Percentiles rank a stretch among this genome's conserved stretches.
Evolutionary conservation across 306 rosid species (phyloP).

Genomic region (Quercus gilva): DNA sequence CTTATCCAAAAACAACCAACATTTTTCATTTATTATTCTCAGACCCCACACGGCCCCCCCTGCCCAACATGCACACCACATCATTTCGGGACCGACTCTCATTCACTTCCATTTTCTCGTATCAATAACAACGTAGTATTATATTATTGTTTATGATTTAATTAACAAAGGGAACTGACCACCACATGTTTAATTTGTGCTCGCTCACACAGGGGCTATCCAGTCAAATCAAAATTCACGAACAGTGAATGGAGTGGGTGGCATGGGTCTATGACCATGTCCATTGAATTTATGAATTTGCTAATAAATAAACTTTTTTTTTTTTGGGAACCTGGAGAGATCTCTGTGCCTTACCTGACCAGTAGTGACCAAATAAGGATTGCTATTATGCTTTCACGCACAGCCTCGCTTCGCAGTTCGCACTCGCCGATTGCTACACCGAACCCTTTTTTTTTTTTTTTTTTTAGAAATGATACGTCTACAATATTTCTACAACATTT

Average conservation of each 20-base stretch:
- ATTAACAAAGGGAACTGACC: background rate
- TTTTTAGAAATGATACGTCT: too few species aligned
- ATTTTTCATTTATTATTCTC: too few species aligned
- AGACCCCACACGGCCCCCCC: background rate
- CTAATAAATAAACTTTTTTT: too few species aligned
- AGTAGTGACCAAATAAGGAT: conserved; percentile 12
- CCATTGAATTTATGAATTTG: background rate
- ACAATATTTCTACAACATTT: too few species aligned
- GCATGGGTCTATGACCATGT: background rate
- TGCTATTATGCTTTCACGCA: conserved; percentile 47
- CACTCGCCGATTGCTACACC: conserved; percentile 17
- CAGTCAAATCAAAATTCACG: too few species aligned
- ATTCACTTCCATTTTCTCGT: background rate
- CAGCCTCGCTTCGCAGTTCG: conserved; percentile 48
- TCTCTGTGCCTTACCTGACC: conserved; percentile 19
- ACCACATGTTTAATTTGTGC: too few species aligned
- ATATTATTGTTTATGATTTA: too few species aligned
- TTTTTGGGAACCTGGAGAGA: background rate
- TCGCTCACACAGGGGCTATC: too few species aligned
- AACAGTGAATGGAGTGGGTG: too few species aligned
- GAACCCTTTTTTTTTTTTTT: background rate
- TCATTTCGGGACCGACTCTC: background rate
- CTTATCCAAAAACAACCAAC: background rate
- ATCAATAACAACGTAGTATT: too few species aligned
- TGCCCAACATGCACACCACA: background rate